Evolutionary conservation across 768 basidiomycete genomes (phyloP).

Genomic region (Floccularia luteovirens): DNA sequence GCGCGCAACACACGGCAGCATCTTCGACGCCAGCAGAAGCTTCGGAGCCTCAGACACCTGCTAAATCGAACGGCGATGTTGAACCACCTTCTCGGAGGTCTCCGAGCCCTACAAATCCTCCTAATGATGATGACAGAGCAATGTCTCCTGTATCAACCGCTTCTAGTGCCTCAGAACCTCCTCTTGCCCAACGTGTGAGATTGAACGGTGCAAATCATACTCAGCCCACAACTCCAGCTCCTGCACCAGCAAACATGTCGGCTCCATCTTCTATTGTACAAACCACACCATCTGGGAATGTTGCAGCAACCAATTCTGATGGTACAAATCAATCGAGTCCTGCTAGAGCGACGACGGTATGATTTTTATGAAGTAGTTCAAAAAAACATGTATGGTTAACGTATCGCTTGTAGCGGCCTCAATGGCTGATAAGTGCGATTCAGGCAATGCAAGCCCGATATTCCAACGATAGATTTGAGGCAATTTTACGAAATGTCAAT

Average conservation of each 20-base stretch:
- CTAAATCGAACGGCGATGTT: constrained; percentile 23
- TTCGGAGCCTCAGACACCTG: constrained; percentile 51
- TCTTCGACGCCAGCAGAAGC: constrained; percentile 29
- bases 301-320: not conserved
- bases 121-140: constrained; percentile 48
- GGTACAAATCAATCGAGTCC: not conserved
- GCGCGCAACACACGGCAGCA: constrained; percentile 32
- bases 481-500: constrained; percentile 54
- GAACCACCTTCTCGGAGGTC: constrained; percentile 25
- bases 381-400: not conserved
- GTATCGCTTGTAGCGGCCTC: constrained; percentile 38
- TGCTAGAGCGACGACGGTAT: not conserved
- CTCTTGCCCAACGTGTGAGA: constrained; percentile 63
- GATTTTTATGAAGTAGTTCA: not conserved
- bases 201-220: constrained; percentile 40
- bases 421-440: constrained; percentile 68
- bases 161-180: constrained; percentile 69
- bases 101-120: constrained; percentile 15
- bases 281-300: not conserved
- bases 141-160: constrained; percentile 66
- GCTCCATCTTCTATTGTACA: not conserved
- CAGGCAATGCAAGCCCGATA: constrained; percentile 63
- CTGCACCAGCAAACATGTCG: not conserved
- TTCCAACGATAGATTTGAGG: constrained; percentile 78
- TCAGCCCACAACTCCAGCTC: constrained; percentile 14